Evolutionary conservation across 768 basidiomycete genomes (phyloP).

Genomic region (Lyophyllum decastes): DNA sequence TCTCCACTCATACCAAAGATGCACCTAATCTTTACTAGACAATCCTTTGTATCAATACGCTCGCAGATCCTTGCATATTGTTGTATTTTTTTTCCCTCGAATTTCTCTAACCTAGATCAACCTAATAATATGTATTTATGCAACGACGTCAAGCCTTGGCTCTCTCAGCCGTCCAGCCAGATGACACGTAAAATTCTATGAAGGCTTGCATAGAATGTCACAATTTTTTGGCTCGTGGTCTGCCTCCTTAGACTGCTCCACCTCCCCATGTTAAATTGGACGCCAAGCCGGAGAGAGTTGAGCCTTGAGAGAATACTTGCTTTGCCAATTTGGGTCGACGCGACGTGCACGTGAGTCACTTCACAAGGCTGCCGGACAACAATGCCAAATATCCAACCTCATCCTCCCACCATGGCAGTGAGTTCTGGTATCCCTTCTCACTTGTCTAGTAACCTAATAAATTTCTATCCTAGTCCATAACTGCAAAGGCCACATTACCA

Average conservation of each 20-base stretch:
- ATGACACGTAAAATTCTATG: too few relatives aligned
- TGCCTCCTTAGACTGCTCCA: constrained; percentile 91
- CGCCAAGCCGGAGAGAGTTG: too few relatives aligned
- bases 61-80: neutral
- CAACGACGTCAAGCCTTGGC: too few relatives aligned
- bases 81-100: neutral
- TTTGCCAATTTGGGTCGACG: too few relatives aligned
- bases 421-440: neutral
- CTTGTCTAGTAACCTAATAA: neutral
- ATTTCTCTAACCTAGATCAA: too few relatives aligned
- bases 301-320: too few relatives aligned
- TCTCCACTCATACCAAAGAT: neutral
- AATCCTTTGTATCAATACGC: neutral
- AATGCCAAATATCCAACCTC: neutral
- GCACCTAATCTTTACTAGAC: neutral
- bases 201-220: too few relatives aligned
- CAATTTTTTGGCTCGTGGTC: constrained; percentile 69
- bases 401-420: neutral
- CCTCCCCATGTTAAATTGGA: constrained; percentile 38
- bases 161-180: too few relatives aligned
- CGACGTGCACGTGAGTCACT: neutral
- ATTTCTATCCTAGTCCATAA: neutral
- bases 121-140: too few relatives aligned
- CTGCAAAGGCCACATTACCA: neutral
- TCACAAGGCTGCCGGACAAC: neutral